Conservation (phyloP, 2,329 filamentous ascomycete genomes). For the Corniculantispora saksenae region DNA sequence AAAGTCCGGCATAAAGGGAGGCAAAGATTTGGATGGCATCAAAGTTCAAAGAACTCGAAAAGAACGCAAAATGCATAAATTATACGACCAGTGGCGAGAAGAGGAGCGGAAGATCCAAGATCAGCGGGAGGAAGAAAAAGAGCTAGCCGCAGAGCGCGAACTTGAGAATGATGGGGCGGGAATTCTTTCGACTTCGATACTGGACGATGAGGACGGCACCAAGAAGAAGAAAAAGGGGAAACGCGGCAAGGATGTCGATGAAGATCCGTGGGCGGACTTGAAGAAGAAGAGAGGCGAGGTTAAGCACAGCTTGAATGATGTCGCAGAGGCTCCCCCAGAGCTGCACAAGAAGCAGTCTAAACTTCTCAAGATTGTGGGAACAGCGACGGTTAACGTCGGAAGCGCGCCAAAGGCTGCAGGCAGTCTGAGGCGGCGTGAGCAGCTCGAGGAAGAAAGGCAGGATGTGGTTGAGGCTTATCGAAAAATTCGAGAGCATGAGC, state of each 20-base stretch:
- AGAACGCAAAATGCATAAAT: conserved; percentile 78
- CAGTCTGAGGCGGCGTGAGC: conserved; percentile 41
- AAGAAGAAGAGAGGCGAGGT: conserved; percentile 64
- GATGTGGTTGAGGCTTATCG: conserved; percentile 42
- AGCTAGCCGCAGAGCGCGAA: conserved; percentile 64
- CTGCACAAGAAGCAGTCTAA: conserved; percentile 53
- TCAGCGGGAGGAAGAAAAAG: conserved; percentile 64
- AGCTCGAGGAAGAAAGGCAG: conserved; percentile 37
- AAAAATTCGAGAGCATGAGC: conserved; percentile 40
- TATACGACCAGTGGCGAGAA: conserved; percentile 76
- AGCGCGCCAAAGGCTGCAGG: conserved; percentile 41
- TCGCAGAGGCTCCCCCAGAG: conserved; percentile 75
- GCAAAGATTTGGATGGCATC: conserved; percentile 63
- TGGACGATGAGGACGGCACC: conserved; percentile 40
- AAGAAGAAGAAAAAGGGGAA: conserved; percentile 39
- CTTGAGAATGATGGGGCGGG: conserved; percentile 58
- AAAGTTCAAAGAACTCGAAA: conserved; percentile 76
- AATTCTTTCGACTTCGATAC: conserved; percentile 49
- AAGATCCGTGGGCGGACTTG: conserved; percentile 76
- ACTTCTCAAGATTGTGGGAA: conserved; percentile 35
- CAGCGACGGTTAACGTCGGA: conserved; percentile 37
- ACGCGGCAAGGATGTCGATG: conserved; percentile 53
- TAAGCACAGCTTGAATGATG: conserved; percentile 48
- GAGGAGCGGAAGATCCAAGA: conserved; percentile 65
- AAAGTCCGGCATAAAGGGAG: conserved; percentile 57